A percentile compares a stretch with the other conserved stretches of the same genome.
Conservation (phyloP, 352 stramenopile species). For the Plasmopara viticola region DNA sequence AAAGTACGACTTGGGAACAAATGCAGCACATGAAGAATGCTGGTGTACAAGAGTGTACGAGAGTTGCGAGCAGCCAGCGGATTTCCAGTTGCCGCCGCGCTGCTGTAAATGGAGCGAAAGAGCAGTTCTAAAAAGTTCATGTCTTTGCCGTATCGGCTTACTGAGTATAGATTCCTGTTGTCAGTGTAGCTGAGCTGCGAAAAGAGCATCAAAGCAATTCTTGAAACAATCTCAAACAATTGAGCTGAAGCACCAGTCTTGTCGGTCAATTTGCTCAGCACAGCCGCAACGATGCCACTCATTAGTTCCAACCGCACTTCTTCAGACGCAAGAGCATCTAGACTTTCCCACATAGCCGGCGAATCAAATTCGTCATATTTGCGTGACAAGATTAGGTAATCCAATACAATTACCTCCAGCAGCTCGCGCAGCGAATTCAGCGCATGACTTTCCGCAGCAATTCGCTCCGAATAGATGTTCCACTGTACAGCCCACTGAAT, state of each 20-base stretch:
- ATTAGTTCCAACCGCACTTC: slow-evolving; percentile 60
- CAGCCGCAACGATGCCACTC: slow-evolving; percentile 49
- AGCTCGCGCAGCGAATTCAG: slow-evolving; percentile 74
- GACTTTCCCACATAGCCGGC: slow-evolving; percentile 52
- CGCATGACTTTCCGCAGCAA: slow-evolving; percentile 72
- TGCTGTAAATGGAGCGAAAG: slow-evolving; percentile 55
- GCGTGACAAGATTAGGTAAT: slow-evolving; percentile 51
- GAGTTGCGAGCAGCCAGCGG: slow-evolving; percentile 66
- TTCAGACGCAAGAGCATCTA: slow-evolving; percentile 44
- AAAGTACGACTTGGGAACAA: slow-evolving; percentile 21
- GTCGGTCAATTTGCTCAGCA: slow-evolving; percentile 60
- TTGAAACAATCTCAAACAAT: slow-evolving; percentile 69
- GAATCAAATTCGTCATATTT: slow-evolving; percentile 30
- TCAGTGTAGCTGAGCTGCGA: slow-evolving; percentile 35
- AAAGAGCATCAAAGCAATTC: slow-evolving; percentile 57
- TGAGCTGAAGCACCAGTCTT: slow-evolving; percentile 48
- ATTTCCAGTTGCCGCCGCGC: slow-evolving; percentile 58
- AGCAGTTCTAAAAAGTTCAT: slow-evolving; percentile 55
- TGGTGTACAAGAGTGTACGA: slow-evolving; percentile 72
- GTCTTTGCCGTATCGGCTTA: slow-evolving; percentile 41
- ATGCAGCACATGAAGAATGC: slow-evolving; percentile 64
- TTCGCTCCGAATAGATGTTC: slow-evolving; percentile 81
- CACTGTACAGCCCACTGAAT: slow-evolving; percentile 77
- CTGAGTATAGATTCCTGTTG: slow-evolving; percentile 21
- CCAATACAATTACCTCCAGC: slow-evolving; percentile 70